These are phyloP conservation scores for Sonneratia caseolaris DNA, from an alignment of 345 rosid genomes.

Conservation along the genomic window DNA sequence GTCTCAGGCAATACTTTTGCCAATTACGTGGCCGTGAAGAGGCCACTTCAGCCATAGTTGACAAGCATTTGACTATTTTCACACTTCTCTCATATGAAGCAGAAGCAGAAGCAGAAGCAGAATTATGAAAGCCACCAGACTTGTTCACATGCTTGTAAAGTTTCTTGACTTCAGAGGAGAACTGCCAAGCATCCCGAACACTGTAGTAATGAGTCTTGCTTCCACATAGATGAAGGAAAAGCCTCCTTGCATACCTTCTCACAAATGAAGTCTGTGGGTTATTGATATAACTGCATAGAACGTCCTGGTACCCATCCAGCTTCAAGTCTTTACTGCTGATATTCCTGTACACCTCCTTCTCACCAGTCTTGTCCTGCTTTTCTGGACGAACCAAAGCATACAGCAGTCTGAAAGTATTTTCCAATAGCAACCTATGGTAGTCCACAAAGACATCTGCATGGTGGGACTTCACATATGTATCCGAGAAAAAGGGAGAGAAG, in stretches of 20 bases:
- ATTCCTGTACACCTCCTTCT: slow-evolving; percentile 63
- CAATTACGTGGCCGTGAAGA: slow-evolving; percentile 92
- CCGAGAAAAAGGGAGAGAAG: slow-evolving; percentile 96
- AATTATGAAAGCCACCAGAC: slow-evolving; percentile 82
- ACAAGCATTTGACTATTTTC: slow-evolving; percentile 82
- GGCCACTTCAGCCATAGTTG: slow-evolving; percentile 91
- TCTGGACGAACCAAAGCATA: slow-evolving; percentile 96
- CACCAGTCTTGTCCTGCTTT: slow-evolving; percentile 89
- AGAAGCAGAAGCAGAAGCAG: slow-evolving; percentile 24
- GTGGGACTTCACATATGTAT: slow-evolving; percentile 91
- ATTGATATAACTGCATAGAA: slow-evolving; percentile 90
- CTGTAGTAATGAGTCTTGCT: slow-evolving; percentile 95
- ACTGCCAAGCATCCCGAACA: slow-evolving; percentile 94
- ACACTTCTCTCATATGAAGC: slow-evolving; percentile 87
- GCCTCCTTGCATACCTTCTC: slow-evolving; percentile 95
- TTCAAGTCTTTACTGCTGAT: slow-evolving; percentile 73
- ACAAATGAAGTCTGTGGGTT: slow-evolving; percentile 92
- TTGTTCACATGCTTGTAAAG: slow-evolving; percentile 79
- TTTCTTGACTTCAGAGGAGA: slow-evolving; percentile 75
- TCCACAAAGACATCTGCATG: slow-evolving; percentile 78
- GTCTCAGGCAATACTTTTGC: slow-evolving; percentile 94
- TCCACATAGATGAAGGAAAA: slow-evolving; percentile 92
- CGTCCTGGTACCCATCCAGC: slow-evolving; percentile 94
- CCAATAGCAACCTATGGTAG: slow-evolving; percentile 80
- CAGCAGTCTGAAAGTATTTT: slow-evolving; percentile 84